A percentile compares a stretch with the other conserved stretches of the same genome.
These are phyloP conservation scores for Paraleonurus japonicus DNA, from an alignment of 257 asterid genomes.

Conservation along the genomic window DNA sequence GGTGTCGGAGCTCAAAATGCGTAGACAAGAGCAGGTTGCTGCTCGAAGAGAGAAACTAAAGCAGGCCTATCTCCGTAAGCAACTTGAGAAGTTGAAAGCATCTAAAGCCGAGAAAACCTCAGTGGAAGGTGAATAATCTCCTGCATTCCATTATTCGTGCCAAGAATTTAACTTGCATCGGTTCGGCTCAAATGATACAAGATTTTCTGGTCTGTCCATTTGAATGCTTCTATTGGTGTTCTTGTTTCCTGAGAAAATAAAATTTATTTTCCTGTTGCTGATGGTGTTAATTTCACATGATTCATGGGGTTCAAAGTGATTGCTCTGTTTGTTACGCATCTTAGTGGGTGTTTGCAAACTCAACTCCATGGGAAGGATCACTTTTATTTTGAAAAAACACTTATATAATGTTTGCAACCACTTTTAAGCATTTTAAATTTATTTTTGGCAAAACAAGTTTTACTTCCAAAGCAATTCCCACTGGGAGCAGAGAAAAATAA, in stretches of 20 bases:
- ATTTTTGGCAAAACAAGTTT: no score
- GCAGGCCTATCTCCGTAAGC: slow-evolving; percentile 88
- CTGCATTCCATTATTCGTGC: slow-evolving; percentile 2
- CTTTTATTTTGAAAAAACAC: no score
- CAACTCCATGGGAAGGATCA: no score
- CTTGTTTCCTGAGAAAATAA: background rate
- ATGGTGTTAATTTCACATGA: background rate
- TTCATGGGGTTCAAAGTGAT: background rate
- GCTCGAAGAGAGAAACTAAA: slow-evolving; percentile 82
- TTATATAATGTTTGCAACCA: no score
- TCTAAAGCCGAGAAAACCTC: slow-evolving; percentile 59
- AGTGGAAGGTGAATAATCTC: slow-evolving; percentile 27
- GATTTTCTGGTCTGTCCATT: background rate
- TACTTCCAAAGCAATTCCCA: no score
- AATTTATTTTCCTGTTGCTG: background rate
- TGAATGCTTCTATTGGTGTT: background rate
- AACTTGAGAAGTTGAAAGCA: slow-evolving; percentile 83
- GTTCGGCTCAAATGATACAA: background rate
- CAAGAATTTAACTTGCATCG: background rate
- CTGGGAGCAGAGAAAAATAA: no score
- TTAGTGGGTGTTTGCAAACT: no score
- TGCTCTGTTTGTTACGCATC: background rate
- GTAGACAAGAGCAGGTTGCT: slow-evolving; percentile 86
- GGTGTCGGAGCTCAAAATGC: slow-evolving; percentile 69
- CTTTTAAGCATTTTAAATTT: no score